These are phyloP conservation scores for Populus ilicifolia DNA, from an alignment of 345 rosid genomes.

Conservation along the genomic window DNA sequence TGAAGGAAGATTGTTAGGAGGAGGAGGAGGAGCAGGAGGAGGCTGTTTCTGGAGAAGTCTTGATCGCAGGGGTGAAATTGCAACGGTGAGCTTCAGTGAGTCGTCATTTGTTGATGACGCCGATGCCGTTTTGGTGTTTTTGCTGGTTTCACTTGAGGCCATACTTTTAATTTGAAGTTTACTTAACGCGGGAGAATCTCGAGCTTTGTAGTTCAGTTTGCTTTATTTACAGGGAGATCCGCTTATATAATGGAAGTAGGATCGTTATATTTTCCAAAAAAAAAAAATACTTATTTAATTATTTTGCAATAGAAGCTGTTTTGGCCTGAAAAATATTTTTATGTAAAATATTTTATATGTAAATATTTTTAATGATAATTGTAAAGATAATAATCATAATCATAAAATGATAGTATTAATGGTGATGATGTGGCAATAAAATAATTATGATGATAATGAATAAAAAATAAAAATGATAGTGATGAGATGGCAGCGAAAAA, in stretches of 20 bases:
- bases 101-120: conserved; percentile 38
- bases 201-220: background rate
- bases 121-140: conserved; percentile 14
- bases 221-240: too few species aligned
- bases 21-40: conserved; percentile 2
- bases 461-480: too few species aligned
- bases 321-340: too few species aligned
- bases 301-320: too few species aligned
- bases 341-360: too few species aligned
- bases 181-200: conserved; percentile 17
- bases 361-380: too few species aligned
- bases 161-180: conserved; percentile 6
- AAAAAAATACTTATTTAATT: too few species aligned
- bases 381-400: too few species aligned
- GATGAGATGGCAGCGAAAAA: too few species aligned
- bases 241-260: background rate
- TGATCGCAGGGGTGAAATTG: conserved; percentile 75
- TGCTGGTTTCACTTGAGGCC: conserved; percentile 21
- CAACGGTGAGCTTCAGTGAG: conserved; percentile 60
- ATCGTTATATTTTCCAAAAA: background rate
- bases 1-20: conserved; percentile 23
- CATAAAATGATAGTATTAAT: too few species aligned
- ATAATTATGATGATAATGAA: too few species aligned
- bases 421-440: too few species aligned
- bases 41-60: conserved; percentile 42